Base-by-base conservation (phyloP, 2,329 filamentous ascomycete species). In the Neofusicoccum umdonicola region DNA sequence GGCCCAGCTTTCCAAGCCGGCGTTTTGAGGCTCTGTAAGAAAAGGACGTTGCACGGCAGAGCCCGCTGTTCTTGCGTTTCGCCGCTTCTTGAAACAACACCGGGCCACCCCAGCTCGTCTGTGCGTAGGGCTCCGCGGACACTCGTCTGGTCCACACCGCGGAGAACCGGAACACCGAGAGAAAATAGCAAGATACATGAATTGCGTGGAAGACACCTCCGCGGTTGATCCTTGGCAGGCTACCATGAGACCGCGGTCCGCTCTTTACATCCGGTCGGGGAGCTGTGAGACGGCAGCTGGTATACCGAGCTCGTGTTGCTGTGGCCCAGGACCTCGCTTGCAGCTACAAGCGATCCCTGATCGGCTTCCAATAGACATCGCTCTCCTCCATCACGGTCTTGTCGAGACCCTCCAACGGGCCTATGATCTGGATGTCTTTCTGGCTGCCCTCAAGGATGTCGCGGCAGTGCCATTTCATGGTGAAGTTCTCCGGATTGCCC, bases 401-500 rank as follows among this genome's bases (percentile, higher is more conserved):
- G 64, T 83, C 80, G 76, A 81, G 80, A 0, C 72, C 79, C 44
- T 73, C 75, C 42, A 84, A 71, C 2, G 82, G 82, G 4, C 83
- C 83, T 66, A 83, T 72, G 50, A 85, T 79, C 68, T 84, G 78
- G 13, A 85, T 74, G 56, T 78, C 74, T 67, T 81, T 82, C 75
- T 84, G 83, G 37, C 82, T 81, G 1, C 71, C 77, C 54, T 73
- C 72, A 62, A 85, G 73, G n/a, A 84, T 73, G 54, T 80, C 77
- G 42, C 79, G 77, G 62, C 82, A 83, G 50, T 79, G 78, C 76
- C 83, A 77, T 47, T 80, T 77, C 78, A 85, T 76, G 0, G 82
- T 84, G 67, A 85, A 80, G 65, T 85, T 85, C 71, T 84, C 82
- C 66, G 76, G 72, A 67, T 85, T 84, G 0, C 78, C 79, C 2